Base-by-base conservation (phyloP, 768 basidiomycete species). In the Termitomyces sp. region DNA sequence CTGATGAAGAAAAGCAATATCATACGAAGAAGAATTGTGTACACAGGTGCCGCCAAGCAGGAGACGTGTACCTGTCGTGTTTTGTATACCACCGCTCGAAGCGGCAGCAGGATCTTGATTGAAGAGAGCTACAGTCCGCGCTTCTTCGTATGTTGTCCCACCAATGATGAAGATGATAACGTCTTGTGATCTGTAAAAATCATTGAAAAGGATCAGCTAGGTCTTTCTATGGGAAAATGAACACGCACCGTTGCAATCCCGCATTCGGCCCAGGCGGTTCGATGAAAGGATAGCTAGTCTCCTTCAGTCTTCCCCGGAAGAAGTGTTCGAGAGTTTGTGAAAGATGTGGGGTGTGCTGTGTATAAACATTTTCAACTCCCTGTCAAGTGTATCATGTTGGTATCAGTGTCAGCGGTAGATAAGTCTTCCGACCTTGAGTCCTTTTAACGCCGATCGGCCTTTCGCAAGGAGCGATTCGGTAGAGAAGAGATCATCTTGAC, bases 351-450 rank as follows among this genome's bases (percentile, higher is more conserved):
- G 85, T 86, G 63, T 98, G 97, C 62, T 98, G 97, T 53, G 94
- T 99, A 68, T 98, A 99, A 15, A 98, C 95, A 64, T 99, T 99
- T 72, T 99, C 97, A 4, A 98, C 96, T 2, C 97, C 97, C 92
- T 95, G 52, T 3, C 58, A 6, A n/a, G 11, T 23, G 12, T 35
- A 29, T n/a, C 29, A 40, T 36, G 33, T 33, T 9, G 35, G 38
- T 35, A 23, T 25, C 3, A 16, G 20, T 23, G 23, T 40, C 44
- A 25, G 50, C 13, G 55, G 27, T 43, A 12, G 52, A 4, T 5
- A 36, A 47, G 16, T 7, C 31, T 20, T 18, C 32, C 27, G 52
- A 92, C 93, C 81, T 97, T 97, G 44, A 99, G 75, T 6, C 97
- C 97, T 66, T 98, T 98, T 63, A 99, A 68, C 0, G 95, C 97